These are phyloP conservation scores for Francoa sonchifolia DNA, from an alignment of 441 rosid genomes.

Conservation along the genomic window DNA sequence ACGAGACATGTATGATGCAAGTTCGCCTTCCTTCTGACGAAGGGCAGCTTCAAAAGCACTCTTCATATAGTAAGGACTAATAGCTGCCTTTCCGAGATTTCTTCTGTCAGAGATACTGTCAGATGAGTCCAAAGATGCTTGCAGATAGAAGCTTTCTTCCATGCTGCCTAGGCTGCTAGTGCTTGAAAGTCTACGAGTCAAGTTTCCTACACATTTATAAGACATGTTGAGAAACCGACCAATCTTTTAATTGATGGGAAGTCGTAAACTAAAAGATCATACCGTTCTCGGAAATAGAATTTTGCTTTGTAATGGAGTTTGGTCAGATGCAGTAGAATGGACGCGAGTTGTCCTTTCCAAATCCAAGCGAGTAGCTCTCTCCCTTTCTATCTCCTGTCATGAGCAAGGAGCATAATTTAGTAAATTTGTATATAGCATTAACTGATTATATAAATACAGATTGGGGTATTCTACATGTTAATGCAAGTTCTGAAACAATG, in stretches of 20 bases:
- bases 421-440: conserved; percentile 2
- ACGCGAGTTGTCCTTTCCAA: conserved; percentile 55
- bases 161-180: conserved; percentile 84
- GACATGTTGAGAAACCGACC: no score
- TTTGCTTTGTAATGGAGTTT: conserved; percentile 42
- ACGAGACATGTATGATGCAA: conserved; percentile 93
- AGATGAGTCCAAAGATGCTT: conserved; percentile 83
- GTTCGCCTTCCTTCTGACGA: conserved; percentile 98
- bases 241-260: conserved; percentile 3
- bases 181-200: conserved; percentile 64
- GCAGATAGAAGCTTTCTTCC: conserved; percentile 96
- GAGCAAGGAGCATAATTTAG: conserved; percentile 12
- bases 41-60: conserved; percentile 87
- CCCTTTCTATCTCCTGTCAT: conserved; percentile 80
- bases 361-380: conserved; percentile 71
- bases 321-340: conserved; percentile 49
- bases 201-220: conserved; percentile 61
- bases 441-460: conserved; percentile 6
- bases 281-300: conserved; percentile 66
- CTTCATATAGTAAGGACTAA: conserved; percentile 81
- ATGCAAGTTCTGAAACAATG: no score
- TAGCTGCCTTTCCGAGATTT: conserved; percentile 44
- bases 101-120: conserved; percentile 68
- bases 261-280: conserved; percentile 13
- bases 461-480: background rate